Evolutionary conservation across 2,329 filamentous ascomycete genomes (phyloP), one percentile per base, ranked within the genome.

Genomic region (Exophiala calicioides): DNA sequence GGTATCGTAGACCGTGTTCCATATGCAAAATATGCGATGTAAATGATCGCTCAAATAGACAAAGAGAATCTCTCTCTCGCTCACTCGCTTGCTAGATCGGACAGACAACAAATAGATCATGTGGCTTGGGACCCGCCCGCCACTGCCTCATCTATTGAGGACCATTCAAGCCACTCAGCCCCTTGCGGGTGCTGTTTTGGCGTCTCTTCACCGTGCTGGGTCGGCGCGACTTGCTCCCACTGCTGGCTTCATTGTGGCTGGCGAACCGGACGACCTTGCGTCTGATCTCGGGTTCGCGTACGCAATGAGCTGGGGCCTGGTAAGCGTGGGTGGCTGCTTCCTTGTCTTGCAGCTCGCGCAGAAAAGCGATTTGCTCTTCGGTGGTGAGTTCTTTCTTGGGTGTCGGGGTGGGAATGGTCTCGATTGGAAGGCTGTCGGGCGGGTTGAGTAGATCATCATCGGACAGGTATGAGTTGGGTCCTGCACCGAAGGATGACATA

Each of bases 281-380:
- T 37, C 32, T 45, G 4, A 42, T 33, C 15, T 52, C 52, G 15
- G 51, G 33, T 29, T 52, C 37, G 29, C 30, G 40, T 26, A 26
- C 32, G 29, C 24, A 37, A 15, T 50, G 44, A 3, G 35, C 38
- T 9, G 30, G 16, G 23, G 45, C 40, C 29, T 42, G 36, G 23
- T 48, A 47, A n/a, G 43, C 31, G 16, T 48, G 42, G 21, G 49
- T 30, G 13, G 50, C 47, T 13, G 50, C 50, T 41, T 59, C 55
- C 16, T 52, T 51, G 39, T 58, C 55, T 50, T 59, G 57, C 31
- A 53, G 32, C 31, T 58, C 53, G 6, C 57, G 53, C 2, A 59
- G 44, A 27, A 53, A 47, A 29, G 57, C 57, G 27, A 59, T 57
- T 41, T 59, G 57, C 37, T 59, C 57, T 39, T 59, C 57, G 18